Base-by-base conservation (phyloP, 1,284 basidiomycete genomes). In the Ceraceosorus guamensis region DNA sequence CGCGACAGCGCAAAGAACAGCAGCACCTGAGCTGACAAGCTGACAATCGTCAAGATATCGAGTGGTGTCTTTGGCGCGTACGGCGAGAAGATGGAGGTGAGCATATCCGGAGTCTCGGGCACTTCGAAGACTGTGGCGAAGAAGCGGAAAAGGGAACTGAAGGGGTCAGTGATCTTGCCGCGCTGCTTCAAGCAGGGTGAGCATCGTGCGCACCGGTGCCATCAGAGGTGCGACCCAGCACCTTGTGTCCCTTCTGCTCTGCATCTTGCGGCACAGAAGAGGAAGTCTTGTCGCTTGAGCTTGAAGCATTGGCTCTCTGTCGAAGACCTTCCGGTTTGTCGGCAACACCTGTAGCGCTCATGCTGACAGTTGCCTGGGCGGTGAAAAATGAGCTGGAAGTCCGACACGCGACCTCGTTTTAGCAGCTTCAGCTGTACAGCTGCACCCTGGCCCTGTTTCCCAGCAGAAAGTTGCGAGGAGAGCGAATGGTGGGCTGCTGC, bases 31-130 rank as follows among this genome's bases (percentile, higher is more conserved):
- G 85, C 68, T 1, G 83, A 84, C 34, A 98, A 83, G 4, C 90
- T 81, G 4, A 82, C 82, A 30, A 97, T 79, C 60, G 91, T 96
- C 60, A 95, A 78, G 18, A 93, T 77, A 77, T 97, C 93, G 52
- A 98, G 80, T 64, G 92, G 87, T 37, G 91, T 92, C 76, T 96
- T 96, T 3, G 87, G 87, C 68, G 89, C 85, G 4, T 84, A 81
- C 2, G 92, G 95, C 73, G 91, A 84, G 73, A 95, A 88, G 30
- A 98, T 82, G 6, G 87, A 87, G 4, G 91, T 91, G 57, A 98
- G 78, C 57, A 97, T 91, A 76, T 95, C 91, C 75, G 95, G 89
- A 0, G 95, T 98, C 45, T 89, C 87, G 7, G 93, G 93, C 39
- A 97, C 91, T 53, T 84, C 83, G 76, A 98, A 98, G 10, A 95